A percentile compares a stretch with the other conserved stretches of the same genome.
phyloP scores from a whole-genome alignment of 495 filamentous ascomycete genomes.

The Trichoderma parareesei region DNA sequence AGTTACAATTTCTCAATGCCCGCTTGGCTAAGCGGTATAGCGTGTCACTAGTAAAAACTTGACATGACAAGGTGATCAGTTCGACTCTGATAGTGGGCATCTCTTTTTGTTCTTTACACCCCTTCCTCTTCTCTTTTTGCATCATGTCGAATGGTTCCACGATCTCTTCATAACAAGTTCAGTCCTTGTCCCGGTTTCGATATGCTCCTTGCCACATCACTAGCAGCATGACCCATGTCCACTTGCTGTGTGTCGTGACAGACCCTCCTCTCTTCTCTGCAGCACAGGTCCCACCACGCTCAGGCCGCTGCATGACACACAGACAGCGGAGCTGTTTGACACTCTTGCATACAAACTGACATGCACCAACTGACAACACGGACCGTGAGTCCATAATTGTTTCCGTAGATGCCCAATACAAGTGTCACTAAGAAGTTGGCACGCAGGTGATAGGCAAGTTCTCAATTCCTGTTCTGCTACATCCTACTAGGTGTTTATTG shows the following conservation, averaged over 20 bases:
- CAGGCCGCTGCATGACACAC: neutral
- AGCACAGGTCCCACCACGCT: neutral
- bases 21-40: slow-evolving; percentile 10
- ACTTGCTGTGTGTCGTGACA: too few relatives aligned
- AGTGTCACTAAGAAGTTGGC: neutral
- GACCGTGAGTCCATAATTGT: neutral
- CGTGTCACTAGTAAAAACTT: slow-evolving; percentile 4
- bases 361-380: neutral
- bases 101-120: neutral
- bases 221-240: too few relatives aligned
- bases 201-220: too few relatives aligned
- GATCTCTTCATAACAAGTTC: too few relatives aligned
- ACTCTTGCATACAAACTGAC: neutral
- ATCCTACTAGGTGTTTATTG: neutral
- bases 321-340: neutral
- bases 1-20: neutral
- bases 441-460: neutral
- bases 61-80: slow-evolving; percentile 10
- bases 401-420: neutral
- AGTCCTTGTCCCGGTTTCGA: too few relatives aligned
- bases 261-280: too few relatives aligned
- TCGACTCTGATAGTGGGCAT: slow-evolving; percentile 10
- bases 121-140: too few relatives aligned
- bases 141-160: too few relatives aligned
- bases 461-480: neutral